Conservation (phyloP, 257 asterid species). For the Jacaranda copaia region DNA sequence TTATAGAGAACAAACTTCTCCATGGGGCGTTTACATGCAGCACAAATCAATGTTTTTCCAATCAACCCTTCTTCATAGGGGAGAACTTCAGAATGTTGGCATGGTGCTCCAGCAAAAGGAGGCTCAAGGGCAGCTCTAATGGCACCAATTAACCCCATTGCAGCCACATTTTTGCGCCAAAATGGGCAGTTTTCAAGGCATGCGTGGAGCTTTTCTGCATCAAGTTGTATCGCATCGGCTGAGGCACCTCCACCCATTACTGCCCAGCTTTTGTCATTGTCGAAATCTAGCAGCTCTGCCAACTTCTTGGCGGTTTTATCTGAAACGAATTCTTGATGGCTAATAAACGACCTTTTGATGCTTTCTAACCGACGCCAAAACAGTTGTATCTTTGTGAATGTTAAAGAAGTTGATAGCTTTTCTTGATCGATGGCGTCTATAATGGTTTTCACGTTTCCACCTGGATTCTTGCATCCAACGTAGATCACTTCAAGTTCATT, state of each 20-base stretch:
- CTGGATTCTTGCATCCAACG: conserved; percentile 66
- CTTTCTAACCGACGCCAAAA: conserved; percentile 72
- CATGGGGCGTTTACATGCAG: conserved; percentile 55
- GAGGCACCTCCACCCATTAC: conserved; percentile 57
- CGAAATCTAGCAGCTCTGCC: conserved; percentile 43
- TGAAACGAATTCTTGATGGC: conserved; percentile 22
- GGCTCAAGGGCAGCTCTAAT: conserved; percentile 42
- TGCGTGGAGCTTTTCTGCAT: conserved; percentile 38
- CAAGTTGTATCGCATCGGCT: conserved; percentile 41
- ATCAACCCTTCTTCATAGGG: conserved; percentile 61
- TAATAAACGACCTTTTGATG: conserved; percentile 42
- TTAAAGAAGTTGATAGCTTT: conserved; percentile 45
- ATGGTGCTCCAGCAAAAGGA: conserved; percentile 34
- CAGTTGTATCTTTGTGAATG: conserved; percentile 43
- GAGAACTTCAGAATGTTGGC: conserved; percentile 50
- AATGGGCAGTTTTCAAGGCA: conserved; percentile 40
- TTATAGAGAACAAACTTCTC: conserved; percentile 64
- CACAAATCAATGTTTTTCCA: conserved; percentile 51
- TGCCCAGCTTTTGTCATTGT: conserved; percentile 49
- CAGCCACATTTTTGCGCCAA: conserved; percentile 47
- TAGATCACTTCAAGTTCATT: conserved; percentile 58
- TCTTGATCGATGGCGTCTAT: conserved; percentile 54
- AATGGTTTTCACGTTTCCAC: conserved; percentile 44
- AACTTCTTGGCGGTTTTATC: conserved; percentile 38
- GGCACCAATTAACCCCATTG: conserved; percentile 57